Conservation (phyloP, 2,329 filamentous ascomycete species). For the Aspergillus sp. region DNA sequence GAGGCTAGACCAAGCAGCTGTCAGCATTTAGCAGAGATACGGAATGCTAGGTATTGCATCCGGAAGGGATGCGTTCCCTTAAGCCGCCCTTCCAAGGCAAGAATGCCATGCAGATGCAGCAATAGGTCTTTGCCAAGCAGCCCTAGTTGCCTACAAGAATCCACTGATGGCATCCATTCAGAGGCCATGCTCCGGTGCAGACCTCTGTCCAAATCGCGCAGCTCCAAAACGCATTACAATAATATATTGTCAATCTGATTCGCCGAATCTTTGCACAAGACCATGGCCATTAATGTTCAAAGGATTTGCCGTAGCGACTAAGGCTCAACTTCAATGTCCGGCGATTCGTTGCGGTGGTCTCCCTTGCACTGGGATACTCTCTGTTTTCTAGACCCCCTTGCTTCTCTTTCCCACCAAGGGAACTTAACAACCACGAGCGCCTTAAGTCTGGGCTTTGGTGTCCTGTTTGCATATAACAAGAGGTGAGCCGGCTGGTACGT, state of each 20-base stretch:
- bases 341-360: neutral
- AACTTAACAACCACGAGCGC: neutral
- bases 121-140: neutral
- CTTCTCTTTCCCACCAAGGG: neutral
- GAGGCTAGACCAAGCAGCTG: neutral
- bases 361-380: conserved; percentile 9
- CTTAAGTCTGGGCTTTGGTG: neutral
- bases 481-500: neutral
- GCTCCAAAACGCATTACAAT: neutral
- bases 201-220: neutral
- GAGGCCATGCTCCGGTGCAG: too few relatives aligned
- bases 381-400: conserved; percentile 3
- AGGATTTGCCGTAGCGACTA: neutral
- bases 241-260: neutral
- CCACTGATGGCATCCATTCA: neutral
- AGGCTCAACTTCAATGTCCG: neutral
- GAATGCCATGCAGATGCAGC: neutral
- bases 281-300: neutral
- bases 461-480: neutral
- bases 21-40: neutral
- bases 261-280: neutral
- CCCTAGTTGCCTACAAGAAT: conserved; percentile 8
- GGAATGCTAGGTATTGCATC: neutral
- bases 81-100: neutral
- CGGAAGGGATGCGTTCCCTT: neutral